Conservation (phyloP, 1,284 basidiomycete genomes). For the Trametes sp. region DNA sequence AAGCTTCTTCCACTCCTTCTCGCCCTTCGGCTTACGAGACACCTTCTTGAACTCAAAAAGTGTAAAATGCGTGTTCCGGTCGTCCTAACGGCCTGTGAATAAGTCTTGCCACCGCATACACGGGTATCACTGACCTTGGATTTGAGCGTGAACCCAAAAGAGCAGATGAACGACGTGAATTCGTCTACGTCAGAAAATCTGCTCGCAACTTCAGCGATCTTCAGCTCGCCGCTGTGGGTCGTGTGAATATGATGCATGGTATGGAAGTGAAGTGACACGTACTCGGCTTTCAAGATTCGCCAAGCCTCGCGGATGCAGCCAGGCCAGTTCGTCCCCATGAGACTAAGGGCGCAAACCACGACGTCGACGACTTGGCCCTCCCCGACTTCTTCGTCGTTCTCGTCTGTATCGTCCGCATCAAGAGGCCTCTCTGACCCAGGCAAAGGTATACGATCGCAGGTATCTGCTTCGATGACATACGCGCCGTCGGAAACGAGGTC, state of each 20-base stretch:
- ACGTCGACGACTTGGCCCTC: slow-evolving; percentile 87
- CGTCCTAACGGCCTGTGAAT: slow-evolving; percentile 59
- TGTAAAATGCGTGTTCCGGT: slow-evolving; percentile 88
- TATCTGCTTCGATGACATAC: slow-evolving; percentile 84
- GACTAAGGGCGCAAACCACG: slow-evolving; percentile 91
- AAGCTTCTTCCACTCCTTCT: slow-evolving; percentile 73
- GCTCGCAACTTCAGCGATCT: slow-evolving; percentile 96
- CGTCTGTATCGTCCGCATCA: slow-evolving; percentile 33
- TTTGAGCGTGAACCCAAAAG: slow-evolving; percentile 83
- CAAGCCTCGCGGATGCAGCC: slow-evolving; percentile 89
- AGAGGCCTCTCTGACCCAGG: slow-evolving; percentile 76
- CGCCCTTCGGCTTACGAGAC: slow-evolving; percentile 52
- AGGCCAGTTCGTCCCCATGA: slow-evolving; percentile 99
- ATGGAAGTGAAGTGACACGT: slow-evolving; percentile 41
- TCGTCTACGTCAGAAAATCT: slow-evolving; percentile 78
- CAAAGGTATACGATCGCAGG: slow-evolving; percentile 75
- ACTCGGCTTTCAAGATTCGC: slow-evolving; percentile 85
- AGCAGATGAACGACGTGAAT: slow-evolving; percentile 78
- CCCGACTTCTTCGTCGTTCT: slow-evolving; percentile 40
- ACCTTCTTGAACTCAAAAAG: slow-evolving; percentile 86
- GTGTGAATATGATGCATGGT: background rate
- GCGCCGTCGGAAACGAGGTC: slow-evolving; percentile 80
- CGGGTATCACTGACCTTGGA: slow-evolving; percentile 63
- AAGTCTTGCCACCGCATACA: slow-evolving; percentile 6
- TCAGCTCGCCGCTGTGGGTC: slow-evolving; percentile 77